phyloP scores from a whole-genome alignment of 805 yeast genomes.

The Wickerhamiella spandovensis region DNA sequence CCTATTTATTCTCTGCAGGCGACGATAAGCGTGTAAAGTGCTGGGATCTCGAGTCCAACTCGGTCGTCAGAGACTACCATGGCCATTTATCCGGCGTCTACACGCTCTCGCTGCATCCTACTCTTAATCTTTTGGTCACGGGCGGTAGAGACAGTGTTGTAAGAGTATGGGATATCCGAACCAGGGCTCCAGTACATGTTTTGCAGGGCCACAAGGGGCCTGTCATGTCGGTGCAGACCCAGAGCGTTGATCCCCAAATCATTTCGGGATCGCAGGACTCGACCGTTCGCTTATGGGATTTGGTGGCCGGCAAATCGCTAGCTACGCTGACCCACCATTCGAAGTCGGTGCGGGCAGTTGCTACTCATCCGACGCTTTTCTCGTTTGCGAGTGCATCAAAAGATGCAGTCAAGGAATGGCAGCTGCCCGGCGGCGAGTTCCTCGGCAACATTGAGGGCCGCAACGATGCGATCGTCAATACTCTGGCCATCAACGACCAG shows the following conservation, averaged over 20 bases:
- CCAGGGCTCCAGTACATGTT: slow-evolving; percentile 59
- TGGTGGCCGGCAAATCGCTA: slow-evolving; percentile 60
- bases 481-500: slow-evolving; percentile 51
- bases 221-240: slow-evolving; percentile 53
- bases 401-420: slow-evolving; percentile 75
- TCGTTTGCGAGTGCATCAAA: slow-evolving; percentile 71
- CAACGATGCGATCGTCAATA: slow-evolving; percentile 43
- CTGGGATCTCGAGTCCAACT: slow-evolving; percentile 89
- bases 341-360: slow-evolving; percentile 64
- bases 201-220: slow-evolving; percentile 72
- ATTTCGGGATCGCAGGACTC: slow-evolving; percentile 73
- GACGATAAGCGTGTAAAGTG: slow-evolving; percentile 89
- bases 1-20: slow-evolving; percentile 81
- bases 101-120: slow-evolving; percentile 75
- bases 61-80: slow-evolving; percentile 72
- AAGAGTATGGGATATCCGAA: slow-evolving; percentile 87
- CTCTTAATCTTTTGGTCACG: slow-evolving; percentile 65
- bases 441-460: slow-evolving; percentile 36
- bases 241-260: slow-evolving; percentile 72
- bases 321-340: slow-evolving; percentile 74
- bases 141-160: slow-evolving; percentile 84
- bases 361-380: slow-evolving; percentile 52
- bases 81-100: slow-evolving; percentile 91
- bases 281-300: slow-evolving; percentile 82
- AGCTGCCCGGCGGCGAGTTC: slow-evolving; percentile 61